Base-by-base conservation (phyloP, 805 yeast species). In the Pichia gijzeniarum region DNA sequence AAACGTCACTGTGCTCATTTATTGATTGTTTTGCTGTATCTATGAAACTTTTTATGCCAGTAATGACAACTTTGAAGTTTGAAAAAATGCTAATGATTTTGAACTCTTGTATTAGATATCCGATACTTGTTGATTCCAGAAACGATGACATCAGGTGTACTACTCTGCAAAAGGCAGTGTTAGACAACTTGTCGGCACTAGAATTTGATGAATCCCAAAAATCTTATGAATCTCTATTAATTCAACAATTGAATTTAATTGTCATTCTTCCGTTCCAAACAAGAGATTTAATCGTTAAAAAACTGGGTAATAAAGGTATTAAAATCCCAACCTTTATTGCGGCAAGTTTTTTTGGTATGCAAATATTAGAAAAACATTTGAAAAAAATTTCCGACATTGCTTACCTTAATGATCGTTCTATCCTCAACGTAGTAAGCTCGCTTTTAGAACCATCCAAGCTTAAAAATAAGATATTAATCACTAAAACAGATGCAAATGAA, bases 31-130 rank as follows among this genome's bases (percentile, higher is more conserved):
- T 83, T 58, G 72, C 74, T 2, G 60, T 68, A 5, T 62, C 85
- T 7, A 71, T 73, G 52, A 46, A 50, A 1, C 57, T 79, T 20
- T 67, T 53, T 21, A 51, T 51, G 37, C 63, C 61, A 2, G 61
- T 54, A 22, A 58, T 63, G 36, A 65, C 65, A 18, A 55, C 52
- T 22, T 63, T 45, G 19, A 70, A 59, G 62, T 67, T 79, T n/a
- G 74, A 69, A 36, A 66, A 61, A 19, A 68, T 84, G n/a, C 61
- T 87, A 32, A 66, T 65, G n/a, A 64, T 80, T 5, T 72, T 91
- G 56, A 77, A 77, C 54, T 70, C 79, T 14, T 78, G 88, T 47
- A 77, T 85, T 1, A 67, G 85, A 35, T 88, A 84, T 60, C 95
- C 95, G 1, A 71, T 84, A 12, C 67, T 87, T 32, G 84, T 88